A percentile compares a stretch with the other conserved stretches of the same genome.
phyloP scores from a whole-genome alignment of 164 flowering plant species.

The Cinnamomum micranthum region DNA sequence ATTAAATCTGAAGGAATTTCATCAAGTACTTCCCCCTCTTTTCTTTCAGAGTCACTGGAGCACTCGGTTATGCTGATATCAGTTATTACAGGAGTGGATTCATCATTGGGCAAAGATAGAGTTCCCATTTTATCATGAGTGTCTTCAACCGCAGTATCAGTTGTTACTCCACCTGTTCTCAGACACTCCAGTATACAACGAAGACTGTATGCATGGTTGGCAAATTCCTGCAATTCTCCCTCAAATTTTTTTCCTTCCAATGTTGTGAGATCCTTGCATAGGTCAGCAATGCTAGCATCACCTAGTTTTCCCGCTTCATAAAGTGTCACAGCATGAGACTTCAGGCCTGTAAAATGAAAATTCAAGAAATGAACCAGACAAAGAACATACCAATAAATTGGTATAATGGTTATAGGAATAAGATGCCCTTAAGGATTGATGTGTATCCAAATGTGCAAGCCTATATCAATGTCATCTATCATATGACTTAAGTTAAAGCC shows the following conservation, averaged over 20 bases:
- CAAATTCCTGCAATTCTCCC: constrained; percentile 98
- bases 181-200: constrained; percentile 83
- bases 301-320: constrained; percentile 97
- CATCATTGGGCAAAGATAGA: constrained; percentile 27
- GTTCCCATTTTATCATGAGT: constrained; percentile 21
- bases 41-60: constrained; percentile 13
- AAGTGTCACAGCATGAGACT: constrained; percentile 94
- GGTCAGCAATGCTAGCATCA: constrained; percentile 89
- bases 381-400: not conserved
- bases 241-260: constrained; percentile 94
- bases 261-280: constrained; percentile 84
- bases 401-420: too few species aligned
- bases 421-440: too few species aligned
- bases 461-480: not conserved
- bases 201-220: constrained; percentile 94
- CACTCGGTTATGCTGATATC: constrained; percentile 23
- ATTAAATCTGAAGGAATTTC: constrained; percentile 14
- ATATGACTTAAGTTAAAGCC: not conserved
- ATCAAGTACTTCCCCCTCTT: constrained; percentile 21
- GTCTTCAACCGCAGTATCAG: constrained; percentile 35
- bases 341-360: constrained; percentile 59
- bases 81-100: constrained; percentile 25
- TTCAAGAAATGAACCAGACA: not conserved
- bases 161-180: constrained; percentile 71
- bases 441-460: too few species aligned